Evolutionary conservation across 768 basidiomycete genomes (phyloP).

Genomic region (Boletellus ananiceps): DNA sequence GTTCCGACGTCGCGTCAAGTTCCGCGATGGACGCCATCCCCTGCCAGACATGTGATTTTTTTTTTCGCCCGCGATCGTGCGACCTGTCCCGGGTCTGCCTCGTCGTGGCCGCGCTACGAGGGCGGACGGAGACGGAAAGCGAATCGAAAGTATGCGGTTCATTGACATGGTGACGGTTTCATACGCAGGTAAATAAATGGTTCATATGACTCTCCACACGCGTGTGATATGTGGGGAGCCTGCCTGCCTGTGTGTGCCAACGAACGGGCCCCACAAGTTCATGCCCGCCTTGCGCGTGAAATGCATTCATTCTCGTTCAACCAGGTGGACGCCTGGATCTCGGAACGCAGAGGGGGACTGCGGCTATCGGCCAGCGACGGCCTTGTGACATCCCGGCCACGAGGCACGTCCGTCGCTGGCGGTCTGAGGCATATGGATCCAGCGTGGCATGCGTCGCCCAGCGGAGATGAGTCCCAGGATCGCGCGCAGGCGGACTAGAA

Average conservation of each 20-base stretch:
- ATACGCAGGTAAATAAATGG: background rate
- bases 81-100: conserved; percentile 6
- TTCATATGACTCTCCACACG: background rate
- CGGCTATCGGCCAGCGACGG: conserved; percentile 2
- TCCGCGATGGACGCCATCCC: background rate
- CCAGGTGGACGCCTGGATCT: too few relatives aligned
- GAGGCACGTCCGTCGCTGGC: conserved; percentile 8
- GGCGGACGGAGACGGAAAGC: conserved; percentile 8
- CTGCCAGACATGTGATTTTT: background rate
- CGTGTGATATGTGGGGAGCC: background rate
- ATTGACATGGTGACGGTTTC: conserved; percentile 19
- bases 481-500: background rate
- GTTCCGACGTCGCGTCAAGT: conserved; percentile 14
- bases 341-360: conserved; percentile 1
- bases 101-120: conserved; percentile 3
- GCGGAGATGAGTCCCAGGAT: background rate
- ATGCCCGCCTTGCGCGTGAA: too few relatives aligned
- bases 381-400: conserved; percentile 1
- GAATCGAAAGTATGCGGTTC: background rate
- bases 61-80: background rate
- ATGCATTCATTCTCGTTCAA: too few relatives aligned
- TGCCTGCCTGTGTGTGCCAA: too few relatives aligned
- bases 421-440: background rate
- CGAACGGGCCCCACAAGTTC: too few relatives aligned
- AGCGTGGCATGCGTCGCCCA: background rate